Base-by-base conservation (phyloP, 2,329 filamentous ascomycete species). In the Lasiodiplodia citricola region DNA sequence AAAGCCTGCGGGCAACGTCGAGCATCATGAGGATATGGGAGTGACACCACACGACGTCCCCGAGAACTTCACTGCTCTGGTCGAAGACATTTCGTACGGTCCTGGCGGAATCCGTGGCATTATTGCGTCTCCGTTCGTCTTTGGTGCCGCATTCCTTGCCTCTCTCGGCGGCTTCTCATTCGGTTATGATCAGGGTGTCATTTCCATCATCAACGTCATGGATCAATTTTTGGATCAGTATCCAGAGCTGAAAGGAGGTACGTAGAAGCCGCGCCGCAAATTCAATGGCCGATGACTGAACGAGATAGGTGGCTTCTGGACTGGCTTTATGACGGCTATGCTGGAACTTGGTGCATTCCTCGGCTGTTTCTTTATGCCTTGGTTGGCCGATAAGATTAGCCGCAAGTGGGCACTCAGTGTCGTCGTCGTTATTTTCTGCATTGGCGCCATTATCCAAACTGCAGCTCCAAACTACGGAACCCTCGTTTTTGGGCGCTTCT, bases 131-230 rank as follows among this genome's bases (percentile, higher is more conserved):
- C 76, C 78, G 0, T 83, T 79, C 66, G 80, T 84, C 21, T 78
- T 82, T 18, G 79, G 80, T n/a, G 81, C 81, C 4, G 81, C 82
- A 0, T 74, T 83, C 18, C 73, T 84, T 13, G 82, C 82, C 0
- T 81, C 78, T 3, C 74, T 84, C 31, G 82, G 79, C 8, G 80
- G 80, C 4, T 76, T 81, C 35, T 78, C 80, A 0, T 82, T 82
- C 69, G 81, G 80, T 68, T 66, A 64, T 18, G 69, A 71, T 41
- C 70, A 71, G 58, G 70, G 68, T 41, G 70, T 35, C 21, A 80
- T 82, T 62, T 79, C 75, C 1, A 75, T 84, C 54, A 83, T 84
- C 69, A 77, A 83, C 8, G 78, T 82, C 14, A 84, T 84, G 81
- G 73, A 76, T 0, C 81, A 84, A 60, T 85, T 85, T 68, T 77